Evolutionary conservation across 2,329 filamentous ascomycete species (phyloP).

Genomic region (Thelonectria discophora): DNA sequence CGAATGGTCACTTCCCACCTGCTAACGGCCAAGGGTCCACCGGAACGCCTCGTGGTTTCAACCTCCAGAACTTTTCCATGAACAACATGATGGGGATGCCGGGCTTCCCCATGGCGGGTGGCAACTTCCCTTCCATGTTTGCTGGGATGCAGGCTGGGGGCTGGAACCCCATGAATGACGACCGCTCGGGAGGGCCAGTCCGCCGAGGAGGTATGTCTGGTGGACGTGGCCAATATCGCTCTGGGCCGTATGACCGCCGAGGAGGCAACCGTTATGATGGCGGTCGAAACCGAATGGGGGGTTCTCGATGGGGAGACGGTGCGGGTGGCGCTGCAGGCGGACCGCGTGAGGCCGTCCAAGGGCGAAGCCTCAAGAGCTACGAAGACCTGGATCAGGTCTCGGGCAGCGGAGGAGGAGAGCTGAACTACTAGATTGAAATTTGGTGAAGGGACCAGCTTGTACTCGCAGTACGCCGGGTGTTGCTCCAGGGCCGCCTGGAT

Average conservation of each 20-base stretch:
- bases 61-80: conserved; percentile 76
- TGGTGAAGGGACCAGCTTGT: not conserved
- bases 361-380: conserved; percentile 93
- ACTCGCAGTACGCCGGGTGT: conserved; percentile 12
- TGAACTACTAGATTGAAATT: conserved; percentile 76
- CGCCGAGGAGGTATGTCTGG: conserved; percentile 69
- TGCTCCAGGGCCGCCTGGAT: conserved; percentile 25
- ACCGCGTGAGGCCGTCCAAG: conserved; percentile 90
- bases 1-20: conserved; percentile 93
- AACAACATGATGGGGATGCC: conserved; percentile 68
- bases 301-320: conserved; percentile 76
- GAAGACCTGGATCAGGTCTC: conserved; percentile 93
- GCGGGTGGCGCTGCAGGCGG: conserved; percentile 81
- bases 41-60: conserved; percentile 93
- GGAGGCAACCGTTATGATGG: conserved; percentile 64
- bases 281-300: conserved; percentile 59
- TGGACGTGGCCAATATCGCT: conserved; percentile 65
- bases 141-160: conserved; percentile 58
- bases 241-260: conserved; percentile 79
- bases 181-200: conserved; percentile 72
- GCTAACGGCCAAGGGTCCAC: conserved; percentile 77
- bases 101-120: conserved; percentile 62
- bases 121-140: conserved; percentile 64
- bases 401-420: conserved; percentile 77
- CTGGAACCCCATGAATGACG: conserved; percentile 62